Evolutionary conservation across 208 protist genomes (phyloP), one percentile per base, ranked within the genome.

Genomic region (Trypanosoma avium): DNA sequence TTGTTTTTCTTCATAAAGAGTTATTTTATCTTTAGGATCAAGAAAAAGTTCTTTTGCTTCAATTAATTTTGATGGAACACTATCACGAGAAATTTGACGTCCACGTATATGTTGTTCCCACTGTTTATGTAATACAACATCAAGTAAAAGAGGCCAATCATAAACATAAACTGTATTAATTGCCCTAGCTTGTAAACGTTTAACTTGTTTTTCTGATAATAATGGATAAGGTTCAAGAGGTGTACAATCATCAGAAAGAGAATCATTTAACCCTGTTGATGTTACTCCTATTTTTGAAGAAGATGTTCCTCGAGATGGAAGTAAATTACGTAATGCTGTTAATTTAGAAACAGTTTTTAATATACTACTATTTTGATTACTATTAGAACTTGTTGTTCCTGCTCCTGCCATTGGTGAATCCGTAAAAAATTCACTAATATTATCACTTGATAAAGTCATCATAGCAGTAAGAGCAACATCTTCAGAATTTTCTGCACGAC

Each of bases 81-180:
- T 49, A 21, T 65, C 30, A 22, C 32, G 30, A 1, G 61, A 29
- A 10, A 95, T 67, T 17, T 47, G 57, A 0, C 76, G 81, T 1
- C 56, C 54, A 13, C 76, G 62, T 57, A 63, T 61, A 70, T 90
- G 59, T 27, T 72, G 56, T 42, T 75, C 48, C 95, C 97, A 98
- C 26, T 88, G 58, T 24, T 90, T 77, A 26, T 65, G 75, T 3
- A 99, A 43, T 10, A 88, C 88, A 26, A 90, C 59, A 22, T 81
- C 71, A 56, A 99, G 88, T 21, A 99, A 72, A 27, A 81, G 69
- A 3, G 94, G 86, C 86, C 96, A 99, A 78, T 99, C 97, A 61
- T 98, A 92, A 15, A 88, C 88, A 70, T 99, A 99, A 15, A 95
- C 97, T 0, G 98, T 99, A 24, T 86, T 82, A 45, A 83, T 63